Evolutionary conservation across 2,329 filamentous ascomycete species (phyloP), one percentile per base, ranked within the genome.

Genomic region (Trichoderma atrobrunneum): DNA sequence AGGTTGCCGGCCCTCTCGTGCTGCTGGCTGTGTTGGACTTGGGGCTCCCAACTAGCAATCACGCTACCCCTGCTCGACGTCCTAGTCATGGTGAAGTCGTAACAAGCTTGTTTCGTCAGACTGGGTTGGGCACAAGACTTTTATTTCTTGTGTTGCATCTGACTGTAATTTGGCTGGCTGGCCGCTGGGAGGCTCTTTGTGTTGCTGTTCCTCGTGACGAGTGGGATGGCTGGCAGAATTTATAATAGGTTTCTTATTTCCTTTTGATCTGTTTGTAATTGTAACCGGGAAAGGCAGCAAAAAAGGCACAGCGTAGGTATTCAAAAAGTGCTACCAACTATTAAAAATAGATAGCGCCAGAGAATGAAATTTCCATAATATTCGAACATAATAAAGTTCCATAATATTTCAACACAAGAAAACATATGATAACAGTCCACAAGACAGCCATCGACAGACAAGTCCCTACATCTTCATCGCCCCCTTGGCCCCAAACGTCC

Each of bases 11-110:
- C 75, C 89, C 92, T 3, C 83, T 97, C 2, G 82, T 97, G 5
- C 81, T 87, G 4, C 80, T 95, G 8, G 93, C 93, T 10, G 89
- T 87, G 1, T 76, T 94, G 14, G 93, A 95, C 71, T 79, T 90
- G n/a, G 85, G 82, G 26, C 75, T 86, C 39, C 80, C 84, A 5
- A 63, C 67, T 11, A 43, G 56, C 54, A 16, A 51, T 8, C 69
- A 14, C 30, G 12, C 61, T 56, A 24, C 39, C 26, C 56, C 8
- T 11, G 5, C 51, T 54, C 34, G 73, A 34, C 71, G 74, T 30
- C 67, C 72, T 43, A 68, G 71, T 43, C 70, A 74, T 24, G 73
- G 73, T 16, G 72, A 75, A 48, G 71, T 76, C 18, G 71, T 74
- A 56, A 67, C 73, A 28, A 61, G 60, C 18, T 48, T 75, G 11